Percentiles rank a stretch among this genome's conserved stretches.
Conservation (phyloP, 2,329 filamentous ascomycete genomes). For the Colletotrichum lini region DNA sequence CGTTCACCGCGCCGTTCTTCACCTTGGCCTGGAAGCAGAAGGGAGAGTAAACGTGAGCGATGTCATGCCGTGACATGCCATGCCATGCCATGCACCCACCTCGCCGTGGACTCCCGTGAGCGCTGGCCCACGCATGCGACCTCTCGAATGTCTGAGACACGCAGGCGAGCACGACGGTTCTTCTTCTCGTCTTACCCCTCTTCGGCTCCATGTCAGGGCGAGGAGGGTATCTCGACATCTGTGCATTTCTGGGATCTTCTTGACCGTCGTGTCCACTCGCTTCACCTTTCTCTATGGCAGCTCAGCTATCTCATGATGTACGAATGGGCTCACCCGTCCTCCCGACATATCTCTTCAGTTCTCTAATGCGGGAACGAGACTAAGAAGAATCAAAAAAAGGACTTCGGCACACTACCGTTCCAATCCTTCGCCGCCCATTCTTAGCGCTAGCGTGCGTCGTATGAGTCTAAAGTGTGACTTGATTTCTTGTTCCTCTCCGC, state of each 20-base stretch:
- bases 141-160: constrained; percentile 38
- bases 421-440: neutral
- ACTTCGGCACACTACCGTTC: neutral
- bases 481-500: neutral
- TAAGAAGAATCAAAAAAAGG: neutral
- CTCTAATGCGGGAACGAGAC: neutral
- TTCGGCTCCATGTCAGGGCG: neutral
- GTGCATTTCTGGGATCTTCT: no score
- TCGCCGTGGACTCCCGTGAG: constrained; percentile 29
- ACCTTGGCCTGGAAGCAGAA: constrained; percentile 1
- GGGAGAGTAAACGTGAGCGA: neutral
- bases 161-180: neutral
- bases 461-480: constrained; percentile 3
- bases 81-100: neutral
- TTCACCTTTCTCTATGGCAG: neutral
- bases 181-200: neutral
- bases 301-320: neutral
- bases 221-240: neutral
- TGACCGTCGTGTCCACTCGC: neutral
- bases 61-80: neutral
- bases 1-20: neutral
- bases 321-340: constrained; percentile 5
- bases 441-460: constrained; percentile 4
- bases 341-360: no score
- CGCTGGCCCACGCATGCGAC: constrained; percentile 33